A percentile compares a stretch with the other conserved stretches of the same genome.
Evolutionary conservation across 2,329 filamentous ascomycete species (phyloP).

Genomic region (Botryotinia calthae): DNA sequence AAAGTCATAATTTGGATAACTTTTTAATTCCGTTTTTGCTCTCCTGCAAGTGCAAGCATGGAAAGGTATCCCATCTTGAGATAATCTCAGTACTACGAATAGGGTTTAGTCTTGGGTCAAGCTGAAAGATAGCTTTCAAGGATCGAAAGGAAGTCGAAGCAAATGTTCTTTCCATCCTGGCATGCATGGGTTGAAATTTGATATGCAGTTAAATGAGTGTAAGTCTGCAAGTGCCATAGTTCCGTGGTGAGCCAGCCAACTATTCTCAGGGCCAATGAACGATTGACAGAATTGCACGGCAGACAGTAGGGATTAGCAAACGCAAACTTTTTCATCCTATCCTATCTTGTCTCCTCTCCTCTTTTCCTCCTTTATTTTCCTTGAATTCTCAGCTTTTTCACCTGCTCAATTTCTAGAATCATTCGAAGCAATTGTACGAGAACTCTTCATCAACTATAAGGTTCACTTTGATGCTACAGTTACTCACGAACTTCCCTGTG

Average conservation of each 20-base stretch:
- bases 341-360: background rate
- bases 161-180: background rate
- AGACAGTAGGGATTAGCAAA: background rate
- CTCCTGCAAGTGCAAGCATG: too few species aligned
- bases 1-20: too few species aligned
- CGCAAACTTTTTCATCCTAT: background rate
- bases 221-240: background rate
- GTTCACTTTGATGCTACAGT: background rate
- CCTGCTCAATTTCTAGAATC: background rate
- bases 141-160: background rate
- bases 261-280: background rate
- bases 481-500: background rate
- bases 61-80: background rate
- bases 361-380: background rate
- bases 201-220: background rate
- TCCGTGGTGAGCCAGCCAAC: background rate
- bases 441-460: background rate
- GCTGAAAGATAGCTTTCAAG: too few species aligned
- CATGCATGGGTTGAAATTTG: background rate
- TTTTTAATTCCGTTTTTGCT: too few species aligned
- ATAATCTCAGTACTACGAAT: background rate
- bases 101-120: too few species aligned
- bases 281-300: background rate
- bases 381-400: background rate
- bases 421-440: background rate